Conservation (phyloP, 2,329 filamentous ascomycete genomes). For the Chlorencoelia australis region DNA sequence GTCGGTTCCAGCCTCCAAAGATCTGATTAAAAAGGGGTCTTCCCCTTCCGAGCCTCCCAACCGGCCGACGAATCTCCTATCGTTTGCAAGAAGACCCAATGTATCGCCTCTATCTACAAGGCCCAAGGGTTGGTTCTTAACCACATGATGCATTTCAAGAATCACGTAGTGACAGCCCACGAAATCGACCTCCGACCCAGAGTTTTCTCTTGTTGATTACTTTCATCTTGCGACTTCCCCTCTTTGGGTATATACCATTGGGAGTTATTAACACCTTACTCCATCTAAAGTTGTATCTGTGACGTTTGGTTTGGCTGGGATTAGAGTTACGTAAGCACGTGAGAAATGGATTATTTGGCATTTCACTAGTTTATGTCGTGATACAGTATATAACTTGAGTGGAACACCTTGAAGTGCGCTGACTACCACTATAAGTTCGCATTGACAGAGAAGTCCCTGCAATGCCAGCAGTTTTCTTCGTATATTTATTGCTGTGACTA, state of each 20-base stretch:
- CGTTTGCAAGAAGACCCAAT: slow-evolving; percentile 13
- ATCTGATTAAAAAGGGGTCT: no score
- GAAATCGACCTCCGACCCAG: slow-evolving; percentile 10
- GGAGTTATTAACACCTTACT: slow-evolving; percentile 3
- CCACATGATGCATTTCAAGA: slow-evolving; percentile 15
- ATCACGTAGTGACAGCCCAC: slow-evolving; percentile 12
- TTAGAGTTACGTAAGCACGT: neutral
- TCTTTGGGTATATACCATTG: slow-evolving; percentile 6
- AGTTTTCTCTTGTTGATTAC: slow-evolving; percentile 16
- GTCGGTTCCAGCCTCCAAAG: slow-evolving; percentile 11
- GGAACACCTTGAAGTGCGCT: neutral
- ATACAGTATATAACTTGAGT: neutral
- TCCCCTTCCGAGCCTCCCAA: slow-evolving; percentile 6
- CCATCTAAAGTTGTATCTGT: neutral
- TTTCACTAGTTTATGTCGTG: no score
- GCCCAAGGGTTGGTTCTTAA: slow-evolving; percentile 7
- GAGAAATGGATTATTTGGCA: no score
- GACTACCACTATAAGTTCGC: neutral
- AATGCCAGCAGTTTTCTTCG: neutral
- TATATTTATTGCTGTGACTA: neutral
- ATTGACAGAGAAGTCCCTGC: neutral
- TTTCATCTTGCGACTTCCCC: slow-evolving; percentile 7
- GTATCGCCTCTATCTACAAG: slow-evolving; percentile 9
- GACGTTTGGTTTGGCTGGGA: neutral
- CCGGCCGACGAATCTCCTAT: slow-evolving; percentile 3